Conservation (phyloP, 2,329 filamentous ascomycete species). For the Pyrenophora seminiperda region DNA sequence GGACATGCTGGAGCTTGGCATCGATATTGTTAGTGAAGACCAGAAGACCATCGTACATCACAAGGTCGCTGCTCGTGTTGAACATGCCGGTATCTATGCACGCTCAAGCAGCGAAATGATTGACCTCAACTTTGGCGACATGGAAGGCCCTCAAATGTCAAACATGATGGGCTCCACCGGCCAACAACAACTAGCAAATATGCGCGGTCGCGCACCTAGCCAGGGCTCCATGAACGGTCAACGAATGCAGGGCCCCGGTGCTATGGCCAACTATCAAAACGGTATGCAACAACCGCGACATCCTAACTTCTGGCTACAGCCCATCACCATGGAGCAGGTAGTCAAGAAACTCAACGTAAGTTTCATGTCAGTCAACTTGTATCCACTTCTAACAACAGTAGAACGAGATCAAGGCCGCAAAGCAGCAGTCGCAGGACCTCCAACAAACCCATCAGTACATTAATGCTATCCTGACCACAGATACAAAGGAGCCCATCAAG, state of each 20-base stretch:
- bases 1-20: conserved; percentile 91
- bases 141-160: conserved; percentile 77
- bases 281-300: conserved; percentile 73
- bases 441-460: conserved; percentile 82
- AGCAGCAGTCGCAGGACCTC: conserved; percentile 85
- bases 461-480: conserved; percentile 74
- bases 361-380: conserved; percentile 23
- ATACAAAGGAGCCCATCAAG: conserved; percentile 60
- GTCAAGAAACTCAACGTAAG: conserved; percentile 83
- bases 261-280: conserved; percentile 61
- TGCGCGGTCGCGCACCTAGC: conserved; percentile 66
- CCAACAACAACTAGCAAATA: conserved; percentile 67
- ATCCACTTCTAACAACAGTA: conserved; percentile 48
- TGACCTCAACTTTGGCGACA: conserved; percentile 89
- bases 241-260: conserved; percentile 64
- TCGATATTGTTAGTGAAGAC: conserved; percentile 98
- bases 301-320: conserved; percentile 82
- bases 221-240: conserved; percentile 66
- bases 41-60: conserved; percentile 98
- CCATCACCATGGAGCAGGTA: conserved; percentile 91
- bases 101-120: conserved; percentile 72
- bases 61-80: conserved; percentile 95
- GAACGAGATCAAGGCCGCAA: conserved; percentile 89
- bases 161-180: conserved; percentile 68
- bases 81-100: conserved; percentile 85